A percentile compares a stretch with the other conserved stretches of the same genome.
These are phyloP conservation scores for Scheffersomyces parashehatae DNA, from an alignment of 1,139 yeast species.

Conservation along the genomic window DNA sequence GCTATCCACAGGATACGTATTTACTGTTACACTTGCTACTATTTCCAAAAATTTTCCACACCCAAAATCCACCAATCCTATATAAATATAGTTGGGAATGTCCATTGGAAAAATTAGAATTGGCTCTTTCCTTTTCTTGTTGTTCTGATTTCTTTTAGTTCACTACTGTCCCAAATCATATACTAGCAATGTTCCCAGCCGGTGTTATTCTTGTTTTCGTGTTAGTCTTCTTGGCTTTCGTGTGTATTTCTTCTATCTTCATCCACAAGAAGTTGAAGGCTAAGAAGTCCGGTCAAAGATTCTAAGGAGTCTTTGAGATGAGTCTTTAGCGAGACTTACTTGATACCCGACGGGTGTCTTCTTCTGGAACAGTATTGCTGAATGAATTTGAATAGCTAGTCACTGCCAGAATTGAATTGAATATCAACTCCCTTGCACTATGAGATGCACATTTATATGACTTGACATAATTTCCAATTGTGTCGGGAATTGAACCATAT, in stretches of 20 bases:
- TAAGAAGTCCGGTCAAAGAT: constrained; percentile 50
- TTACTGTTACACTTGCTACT: too few species aligned
- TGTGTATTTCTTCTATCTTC: constrained; percentile 36
- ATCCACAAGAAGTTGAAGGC: constrained; percentile 42
- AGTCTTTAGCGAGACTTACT: not conserved
- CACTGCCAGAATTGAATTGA: too few species aligned
- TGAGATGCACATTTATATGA: too few species aligned
- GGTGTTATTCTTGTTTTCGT: constrained; percentile 55
- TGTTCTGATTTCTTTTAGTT: constrained; percentile 6
- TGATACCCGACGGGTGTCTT: not conserved
- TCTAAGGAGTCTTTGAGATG: constrained; percentile 23
- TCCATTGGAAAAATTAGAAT: constrained; percentile 1
- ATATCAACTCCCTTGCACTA: too few species aligned
- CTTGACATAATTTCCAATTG: too few species aligned
- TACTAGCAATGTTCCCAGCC: constrained; percentile 44
- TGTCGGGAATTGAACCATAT: too few species aligned
- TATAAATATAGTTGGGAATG: constrained; percentile 1
- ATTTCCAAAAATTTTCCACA: not conserved
- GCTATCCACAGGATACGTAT: too few species aligned
- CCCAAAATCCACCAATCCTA: constrained; percentile 1
- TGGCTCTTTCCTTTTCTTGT: constrained; percentile 6
- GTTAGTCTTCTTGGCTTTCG: constrained; percentile 44
- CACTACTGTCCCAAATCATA: constrained; percentile 10
- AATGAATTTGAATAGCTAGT: too few species aligned
- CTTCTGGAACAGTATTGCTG: too few species aligned